Percentiles rank a stretch among this genome's conserved stretches.
These are phyloP conservation scores for Apiospora aurea DNA, from an alignment of 2,329 filamentous ascomycete species.

Conservation along the genomic window DNA sequence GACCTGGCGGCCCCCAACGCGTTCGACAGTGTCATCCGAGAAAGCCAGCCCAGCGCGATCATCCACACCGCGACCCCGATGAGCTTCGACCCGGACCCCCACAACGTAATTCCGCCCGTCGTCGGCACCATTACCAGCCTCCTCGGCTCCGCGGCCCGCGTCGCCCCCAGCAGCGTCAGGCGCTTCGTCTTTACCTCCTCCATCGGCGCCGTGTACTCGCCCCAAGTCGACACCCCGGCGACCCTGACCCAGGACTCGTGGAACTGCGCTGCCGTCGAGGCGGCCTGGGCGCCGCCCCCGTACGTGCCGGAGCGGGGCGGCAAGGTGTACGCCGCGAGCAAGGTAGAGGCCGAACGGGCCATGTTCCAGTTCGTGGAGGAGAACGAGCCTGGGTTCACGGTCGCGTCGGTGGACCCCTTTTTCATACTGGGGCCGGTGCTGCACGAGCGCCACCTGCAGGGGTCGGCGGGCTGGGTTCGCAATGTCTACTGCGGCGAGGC, in stretches of 20 bases:
- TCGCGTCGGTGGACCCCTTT: neutral
- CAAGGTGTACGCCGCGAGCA: conserved; percentile 41
- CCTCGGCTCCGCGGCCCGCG: neutral
- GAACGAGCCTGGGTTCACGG: neutral
- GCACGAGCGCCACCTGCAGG: conserved; percentile 31
- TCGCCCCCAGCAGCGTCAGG: neutral
- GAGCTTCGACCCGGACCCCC: neutral
- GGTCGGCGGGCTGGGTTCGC: neutral
- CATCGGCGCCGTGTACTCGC: neutral
- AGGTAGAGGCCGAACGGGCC: conserved; percentile 41
- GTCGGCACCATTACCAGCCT: neutral
- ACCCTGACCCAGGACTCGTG: neutral
- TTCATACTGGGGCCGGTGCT: neutral
- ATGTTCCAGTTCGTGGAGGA: conserved; percentile 40
- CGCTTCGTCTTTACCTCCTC: conserved; percentile 9
- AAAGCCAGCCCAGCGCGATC: conserved; percentile 41
- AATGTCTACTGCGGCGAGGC: neutral
- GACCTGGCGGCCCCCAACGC: conserved; percentile 45
- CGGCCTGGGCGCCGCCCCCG: conserved; percentile 40
- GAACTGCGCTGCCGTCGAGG: neutral
- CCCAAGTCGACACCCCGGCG: neutral
- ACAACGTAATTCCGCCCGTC: neutral
- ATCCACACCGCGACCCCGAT: neutral
- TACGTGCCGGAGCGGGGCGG: conserved; percentile 28
- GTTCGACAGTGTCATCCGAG: conserved; percentile 45